These are phyloP conservation scores for Globisporangium nunn DNA, from an alignment of 352 stramenopile genomes.

Conservation along the genomic window DNA sequence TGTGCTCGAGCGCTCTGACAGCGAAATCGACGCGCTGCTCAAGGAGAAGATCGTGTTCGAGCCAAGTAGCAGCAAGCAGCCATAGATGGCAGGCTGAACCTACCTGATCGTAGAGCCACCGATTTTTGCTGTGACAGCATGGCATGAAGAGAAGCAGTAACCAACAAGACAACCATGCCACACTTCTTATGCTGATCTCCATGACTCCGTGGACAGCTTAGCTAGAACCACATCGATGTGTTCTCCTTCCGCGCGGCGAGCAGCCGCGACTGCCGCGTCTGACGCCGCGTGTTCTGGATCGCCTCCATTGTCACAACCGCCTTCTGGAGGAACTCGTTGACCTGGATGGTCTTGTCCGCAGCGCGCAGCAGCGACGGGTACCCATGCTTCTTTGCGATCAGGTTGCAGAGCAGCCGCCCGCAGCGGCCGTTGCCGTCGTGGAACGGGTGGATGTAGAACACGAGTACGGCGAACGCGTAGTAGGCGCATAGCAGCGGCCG, in stretches of 20 bases:
- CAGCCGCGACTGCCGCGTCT: slow-evolving; percentile 37
- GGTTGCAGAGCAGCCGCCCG: slow-evolving; percentile 62
- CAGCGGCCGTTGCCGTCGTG: slow-evolving; percentile 78
- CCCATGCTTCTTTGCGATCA: slow-evolving; percentile 66
- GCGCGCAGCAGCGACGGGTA: slow-evolving; percentile 54
- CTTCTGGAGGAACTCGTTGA: slow-evolving; percentile 66
- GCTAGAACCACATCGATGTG: slow-evolving; percentile 77
- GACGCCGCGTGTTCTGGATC: slow-evolving; percentile 45
- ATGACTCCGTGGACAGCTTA: no score
- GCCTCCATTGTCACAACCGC: slow-evolving; percentile 67
- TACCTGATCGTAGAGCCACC: no score
- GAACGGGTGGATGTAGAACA: slow-evolving; percentile 85
- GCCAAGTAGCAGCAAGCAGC: slow-evolving; percentile 7
- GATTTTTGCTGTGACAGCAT: no score
- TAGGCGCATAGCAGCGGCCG: slow-evolving; percentile 66
- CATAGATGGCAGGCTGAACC: no score
- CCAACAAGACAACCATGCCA: no score
- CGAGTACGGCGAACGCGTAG: slow-evolving; percentile 70
- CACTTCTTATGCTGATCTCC: no score
- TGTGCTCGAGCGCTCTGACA: slow-evolving; percentile 43
- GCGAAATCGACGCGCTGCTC: slow-evolving; percentile 50
- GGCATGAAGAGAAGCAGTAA: no score
- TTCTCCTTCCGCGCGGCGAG: slow-evolving; percentile 59
- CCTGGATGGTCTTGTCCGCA: slow-evolving; percentile 78
- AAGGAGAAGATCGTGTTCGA: slow-evolving; percentile 66